phyloP scores from a whole-genome alignment of 495 filamentous ascomycete species.

The Lichenothelia convexa region DNA sequence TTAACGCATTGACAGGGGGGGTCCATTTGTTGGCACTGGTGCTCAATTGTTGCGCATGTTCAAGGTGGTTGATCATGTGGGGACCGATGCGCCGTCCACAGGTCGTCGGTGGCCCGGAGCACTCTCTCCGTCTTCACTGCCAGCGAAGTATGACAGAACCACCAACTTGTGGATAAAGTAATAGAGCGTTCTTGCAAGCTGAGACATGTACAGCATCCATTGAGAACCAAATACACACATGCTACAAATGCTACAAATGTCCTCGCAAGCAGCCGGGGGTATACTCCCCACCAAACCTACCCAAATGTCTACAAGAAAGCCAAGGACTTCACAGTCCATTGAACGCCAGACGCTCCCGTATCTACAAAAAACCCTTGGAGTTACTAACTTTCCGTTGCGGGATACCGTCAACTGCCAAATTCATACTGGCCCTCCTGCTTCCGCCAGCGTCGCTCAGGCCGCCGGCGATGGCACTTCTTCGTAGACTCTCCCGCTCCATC shows the following conservation, averaged over 20 bases:
- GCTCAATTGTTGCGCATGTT: too few species aligned
- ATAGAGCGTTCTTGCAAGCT: too few species aligned
- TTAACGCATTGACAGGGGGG: too few species aligned
- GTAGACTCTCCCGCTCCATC: constrained; percentile 30
- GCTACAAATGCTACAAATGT: neutral
- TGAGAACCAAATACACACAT: too few species aligned
- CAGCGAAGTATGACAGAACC: too few species aligned
- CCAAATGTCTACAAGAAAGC: neutral
- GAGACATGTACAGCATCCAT: too few species aligned
- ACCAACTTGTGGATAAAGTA: too few species aligned
- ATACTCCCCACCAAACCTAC: neutral
- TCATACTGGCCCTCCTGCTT: constrained; percentile 21
- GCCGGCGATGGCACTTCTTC: constrained; percentile 20
- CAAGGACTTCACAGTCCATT: neutral
- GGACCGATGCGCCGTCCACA: too few species aligned
- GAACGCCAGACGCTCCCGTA: neutral
- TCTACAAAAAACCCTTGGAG: constrained; percentile 24
- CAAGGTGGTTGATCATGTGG: too few species aligned
- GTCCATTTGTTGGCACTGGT: too few species aligned
- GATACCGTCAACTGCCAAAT: constrained; percentile 18
- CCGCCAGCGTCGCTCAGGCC: constrained; percentile 19
- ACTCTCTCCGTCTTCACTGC: too few species aligned
- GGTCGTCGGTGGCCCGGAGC: too few species aligned
- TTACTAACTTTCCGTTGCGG: constrained; percentile 14
- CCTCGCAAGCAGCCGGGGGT: neutral